Percentiles rank a stretch among this genome's conserved stretches.
Conservation (phyloP, 179 eudicot genomes). For the Heliamphora pulchella region DNA sequence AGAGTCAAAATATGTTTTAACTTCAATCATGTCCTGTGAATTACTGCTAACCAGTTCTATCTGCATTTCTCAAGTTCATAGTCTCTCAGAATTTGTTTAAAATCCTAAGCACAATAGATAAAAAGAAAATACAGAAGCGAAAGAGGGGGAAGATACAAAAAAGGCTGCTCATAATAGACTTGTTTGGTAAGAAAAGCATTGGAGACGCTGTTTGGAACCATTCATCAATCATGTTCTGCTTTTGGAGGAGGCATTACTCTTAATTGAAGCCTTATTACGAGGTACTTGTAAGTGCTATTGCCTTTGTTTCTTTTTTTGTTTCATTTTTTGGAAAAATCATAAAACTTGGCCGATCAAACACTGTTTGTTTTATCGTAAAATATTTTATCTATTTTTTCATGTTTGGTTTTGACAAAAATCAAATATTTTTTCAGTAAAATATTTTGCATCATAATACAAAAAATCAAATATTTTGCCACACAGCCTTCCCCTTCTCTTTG, state of each 20-base stretch:
- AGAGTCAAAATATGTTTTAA: conserved; percentile 47
- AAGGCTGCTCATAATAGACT: neutral
- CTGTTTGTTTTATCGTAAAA: too few relatives aligned
- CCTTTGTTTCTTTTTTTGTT: too few relatives aligned
- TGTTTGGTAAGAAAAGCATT: neutral
- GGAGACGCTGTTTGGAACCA: neutral
- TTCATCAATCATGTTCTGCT: neutral
- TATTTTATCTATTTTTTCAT: too few relatives aligned
- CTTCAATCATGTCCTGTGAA: conserved; percentile 32
- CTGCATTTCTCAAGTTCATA: conserved; percentile 33
- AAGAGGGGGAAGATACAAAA: neutral
- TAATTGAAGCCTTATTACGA: neutral
- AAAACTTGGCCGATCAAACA: too few relatives aligned
- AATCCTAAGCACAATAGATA: neutral
- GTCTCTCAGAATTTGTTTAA: neutral
- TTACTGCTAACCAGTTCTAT: conserved; percentile 55
- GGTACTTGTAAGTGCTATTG: too few relatives aligned
- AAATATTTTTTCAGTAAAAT: too few relatives aligned
- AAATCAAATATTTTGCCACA: too few relatives aligned
- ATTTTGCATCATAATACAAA: too few relatives aligned
- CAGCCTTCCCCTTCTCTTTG: too few relatives aligned
- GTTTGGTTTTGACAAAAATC: too few relatives aligned
- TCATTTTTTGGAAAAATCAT: too few relatives aligned
- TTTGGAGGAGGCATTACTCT: neutral
- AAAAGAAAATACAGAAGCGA: neutral